Conservation (phyloP, 148 eudicot genomes). For the Chenopodium berlandieri region DNA sequence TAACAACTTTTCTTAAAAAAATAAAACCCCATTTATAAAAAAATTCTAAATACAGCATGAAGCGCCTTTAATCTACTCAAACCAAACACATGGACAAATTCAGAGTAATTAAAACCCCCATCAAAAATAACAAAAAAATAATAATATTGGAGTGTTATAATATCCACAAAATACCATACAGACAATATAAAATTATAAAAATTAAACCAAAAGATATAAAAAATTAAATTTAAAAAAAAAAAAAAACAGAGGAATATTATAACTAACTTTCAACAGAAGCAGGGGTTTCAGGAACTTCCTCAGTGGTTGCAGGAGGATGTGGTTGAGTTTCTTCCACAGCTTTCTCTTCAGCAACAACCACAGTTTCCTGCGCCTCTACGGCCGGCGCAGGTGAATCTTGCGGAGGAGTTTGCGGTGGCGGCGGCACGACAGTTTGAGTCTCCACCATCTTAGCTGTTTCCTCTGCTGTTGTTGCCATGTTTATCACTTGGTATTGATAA, state of each 20-base stretch:
- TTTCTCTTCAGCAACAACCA: constrained; percentile 40
- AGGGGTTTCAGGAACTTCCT: constrained; percentile 29
- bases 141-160: too few species aligned
- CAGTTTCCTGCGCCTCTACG: not conserved
- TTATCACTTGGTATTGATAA: not conserved
- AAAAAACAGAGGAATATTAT: not conserved
- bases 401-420: constrained; percentile 15
- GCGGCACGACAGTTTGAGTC: constrained; percentile 13
- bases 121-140: not conserved
- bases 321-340: constrained; percentile 20
- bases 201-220: too few species aligned
- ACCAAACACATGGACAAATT: too few species aligned
- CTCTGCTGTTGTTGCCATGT: constrained; percentile 19
- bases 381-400: not conserved
- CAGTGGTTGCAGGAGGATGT: constrained; percentile 27
- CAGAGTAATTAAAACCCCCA: not conserved
- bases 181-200: too few species aligned
- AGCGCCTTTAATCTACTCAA: not conserved
- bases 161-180: too few species aligned
- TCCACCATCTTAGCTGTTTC: constrained; percentile 19
- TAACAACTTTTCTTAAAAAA: not conserved
- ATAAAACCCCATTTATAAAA: too few species aligned
- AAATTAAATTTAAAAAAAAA: not conserved
- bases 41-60: not conserved
- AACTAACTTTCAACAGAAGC: constrained; percentile 54